These are phyloP conservation scores for Vitellaria paradoxa DNA, from an alignment of 179 eudicot species.

Conservation along the genomic window DNA sequence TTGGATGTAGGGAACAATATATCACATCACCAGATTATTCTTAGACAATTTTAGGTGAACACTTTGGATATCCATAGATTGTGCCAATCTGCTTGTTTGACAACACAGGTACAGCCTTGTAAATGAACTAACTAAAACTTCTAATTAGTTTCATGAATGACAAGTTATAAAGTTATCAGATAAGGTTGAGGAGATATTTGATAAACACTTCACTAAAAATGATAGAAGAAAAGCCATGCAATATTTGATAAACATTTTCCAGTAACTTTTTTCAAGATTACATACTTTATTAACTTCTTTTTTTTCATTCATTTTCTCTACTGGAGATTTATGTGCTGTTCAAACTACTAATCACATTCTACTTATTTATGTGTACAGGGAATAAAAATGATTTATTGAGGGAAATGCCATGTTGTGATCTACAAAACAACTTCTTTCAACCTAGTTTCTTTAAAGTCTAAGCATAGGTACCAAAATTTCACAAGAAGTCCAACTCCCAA, in stretches of 20 bases:
- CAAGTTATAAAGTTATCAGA: conserved; percentile 72
- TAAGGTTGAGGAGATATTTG: conserved; percentile 74
- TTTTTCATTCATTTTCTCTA: conserved; percentile 8
- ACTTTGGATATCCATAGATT: conserved; percentile 16
- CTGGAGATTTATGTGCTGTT: conserved; percentile 17
- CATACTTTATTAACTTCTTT: conserved; percentile 17
- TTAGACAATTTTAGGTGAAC: conserved; percentile 29
- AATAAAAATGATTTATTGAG: too few relatives aligned
- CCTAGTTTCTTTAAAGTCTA: too few relatives aligned
- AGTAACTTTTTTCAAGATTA: too few relatives aligned
- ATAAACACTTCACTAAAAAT: conserved; percentile 73
- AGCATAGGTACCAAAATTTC: too few relatives aligned
- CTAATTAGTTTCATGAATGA: background rate
- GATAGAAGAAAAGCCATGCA: conserved; percentile 84
- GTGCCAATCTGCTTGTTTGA: conserved; percentile 32
- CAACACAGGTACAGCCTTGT: conserved; percentile 10
- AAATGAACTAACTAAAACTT: background rate
- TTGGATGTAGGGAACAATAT: conserved; percentile 23
- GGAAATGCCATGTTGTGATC: too few relatives aligned
- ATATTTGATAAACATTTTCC: too few relatives aligned
- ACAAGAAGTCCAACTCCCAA: too few relatives aligned
- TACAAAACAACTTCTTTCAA: too few relatives aligned
- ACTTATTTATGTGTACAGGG: too few relatives aligned
- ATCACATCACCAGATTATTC: conserved; percentile 30
- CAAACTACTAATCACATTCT: too few relatives aligned